Percentiles rank a stretch among this genome's conserved stretches.
phyloP scores from a whole-genome alignment of 2,329 filamentous ascomycete genomes.

The Colletotrichum sp. region DNA sequence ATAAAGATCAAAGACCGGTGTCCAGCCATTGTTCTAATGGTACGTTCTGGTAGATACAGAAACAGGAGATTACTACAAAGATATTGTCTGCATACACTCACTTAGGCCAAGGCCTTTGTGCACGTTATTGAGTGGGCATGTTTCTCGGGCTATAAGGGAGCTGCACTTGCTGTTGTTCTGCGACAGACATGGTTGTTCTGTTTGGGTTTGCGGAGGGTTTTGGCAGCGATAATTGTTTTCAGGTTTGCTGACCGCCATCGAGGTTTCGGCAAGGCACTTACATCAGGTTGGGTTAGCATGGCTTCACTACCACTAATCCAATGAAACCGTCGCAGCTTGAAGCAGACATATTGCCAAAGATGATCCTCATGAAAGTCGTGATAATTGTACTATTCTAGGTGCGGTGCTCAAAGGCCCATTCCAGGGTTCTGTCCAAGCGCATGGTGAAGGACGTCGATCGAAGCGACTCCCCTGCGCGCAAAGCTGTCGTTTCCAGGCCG shows the following conservation, averaged over 20 bases:
- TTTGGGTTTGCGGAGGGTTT: background rate
- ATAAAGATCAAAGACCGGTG: background rate
- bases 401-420: background rate
- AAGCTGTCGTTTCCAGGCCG: background rate
- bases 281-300: background rate
- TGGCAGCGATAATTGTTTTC: background rate
- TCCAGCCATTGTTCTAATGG: background rate
- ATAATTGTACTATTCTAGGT: background rate
- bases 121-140: background rate
- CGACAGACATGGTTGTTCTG: background rate
- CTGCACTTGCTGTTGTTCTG: background rate
- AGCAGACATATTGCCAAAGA: background rate
- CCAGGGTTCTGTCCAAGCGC: background rate
- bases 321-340: background rate
- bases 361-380: background rate
- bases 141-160: background rate
- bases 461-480: background rate
- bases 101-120: background rate
- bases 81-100: background rate
- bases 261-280: background rate
- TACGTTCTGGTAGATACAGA: background rate
- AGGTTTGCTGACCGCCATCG: background rate
- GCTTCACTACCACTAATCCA: background rate
- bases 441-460: background rate
- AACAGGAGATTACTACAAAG: background rate